phyloP scores from a whole-genome alignment of 176 grass and related monocot genomes.

The Triticum dicoccoides region DNA sequence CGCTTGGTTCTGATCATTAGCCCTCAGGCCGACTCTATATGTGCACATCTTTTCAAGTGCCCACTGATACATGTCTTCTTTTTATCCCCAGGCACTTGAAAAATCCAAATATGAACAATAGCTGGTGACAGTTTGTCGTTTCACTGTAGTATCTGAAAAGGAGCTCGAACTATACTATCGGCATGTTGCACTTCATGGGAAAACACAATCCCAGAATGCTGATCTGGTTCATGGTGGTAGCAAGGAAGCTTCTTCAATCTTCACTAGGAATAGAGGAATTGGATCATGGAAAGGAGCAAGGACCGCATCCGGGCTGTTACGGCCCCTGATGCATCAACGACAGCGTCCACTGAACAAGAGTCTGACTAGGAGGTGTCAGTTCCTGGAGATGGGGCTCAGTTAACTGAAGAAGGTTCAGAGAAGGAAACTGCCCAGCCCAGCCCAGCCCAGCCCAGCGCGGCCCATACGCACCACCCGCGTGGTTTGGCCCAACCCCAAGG shows the following conservation, averaged over 20 bases:
- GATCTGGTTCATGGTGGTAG: conserved; percentile 43
- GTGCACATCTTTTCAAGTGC: background rate
- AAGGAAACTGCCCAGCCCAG: no score
- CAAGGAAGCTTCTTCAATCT: conserved; percentile 22
- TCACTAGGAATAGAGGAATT: conserved; percentile 3
- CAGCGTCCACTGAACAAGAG: no score
- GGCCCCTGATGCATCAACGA: no score
- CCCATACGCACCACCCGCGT: no score
- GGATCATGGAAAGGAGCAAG: conserved; percentile 16
- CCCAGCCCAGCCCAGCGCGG: no score
- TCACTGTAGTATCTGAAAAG: conserved; percentile 74
- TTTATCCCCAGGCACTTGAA: conserved; percentile 74
- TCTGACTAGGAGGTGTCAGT: no score
- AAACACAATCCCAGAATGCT: conserved; percentile 47
- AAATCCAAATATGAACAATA: conserved; percentile 94
- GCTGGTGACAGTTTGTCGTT: conserved; percentile 59
- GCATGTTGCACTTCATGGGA: conserved; percentile 74
- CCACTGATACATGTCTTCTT: conserved; percentile 24
- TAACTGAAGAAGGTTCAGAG: no score
- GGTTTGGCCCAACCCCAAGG: no score
- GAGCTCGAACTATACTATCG: conserved; percentile 68
- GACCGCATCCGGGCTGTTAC: background rate
- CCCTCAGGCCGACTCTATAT: background rate
- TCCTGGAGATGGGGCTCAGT: no score
- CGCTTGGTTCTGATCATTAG: background rate